A percentile compares a stretch with the other conserved stretches of the same genome.
Conservation (phyloP, 371 early-diverging fungal species). For the Lichtheimia ornata region DNA sequence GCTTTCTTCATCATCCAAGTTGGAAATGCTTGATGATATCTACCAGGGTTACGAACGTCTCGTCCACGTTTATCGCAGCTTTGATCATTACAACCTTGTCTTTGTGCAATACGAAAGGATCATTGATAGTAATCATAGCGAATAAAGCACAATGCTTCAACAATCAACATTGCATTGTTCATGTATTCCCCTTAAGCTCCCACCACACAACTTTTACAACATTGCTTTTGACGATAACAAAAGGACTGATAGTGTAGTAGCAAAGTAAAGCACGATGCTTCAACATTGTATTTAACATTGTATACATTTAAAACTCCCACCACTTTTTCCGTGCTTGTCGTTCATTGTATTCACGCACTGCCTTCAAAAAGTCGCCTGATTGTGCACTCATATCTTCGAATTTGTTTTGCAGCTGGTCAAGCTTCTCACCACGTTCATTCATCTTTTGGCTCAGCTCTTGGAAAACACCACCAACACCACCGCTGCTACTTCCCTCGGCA, state of each 20-base stretch:
- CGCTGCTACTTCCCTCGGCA: conserved; percentile 7
- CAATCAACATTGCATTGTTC: too few species aligned
- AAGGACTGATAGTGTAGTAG: not conserved
- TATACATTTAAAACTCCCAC: conserved; percentile 30
- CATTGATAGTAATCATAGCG: too few species aligned
- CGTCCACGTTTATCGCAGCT: too few species aligned
- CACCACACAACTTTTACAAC: too few species aligned
- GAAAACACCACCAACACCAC: conserved; percentile 39
- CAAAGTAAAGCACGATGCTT: not conserved
- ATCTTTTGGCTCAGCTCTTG: conserved; percentile 47
- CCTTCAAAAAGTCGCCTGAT: conserved; percentile 53
- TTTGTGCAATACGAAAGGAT: too few species aligned
- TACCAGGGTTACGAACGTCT: too few species aligned
- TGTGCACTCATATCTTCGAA: conserved; percentile 57
- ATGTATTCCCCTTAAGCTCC: too few species aligned
- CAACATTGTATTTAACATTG: not conserved
- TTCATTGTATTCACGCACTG: conserved; percentile 57
- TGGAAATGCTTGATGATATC: too few species aligned
- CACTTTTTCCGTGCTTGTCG: conserved; percentile 46
- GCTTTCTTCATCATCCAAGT: too few species aligned
- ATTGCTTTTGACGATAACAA: too few species aligned
- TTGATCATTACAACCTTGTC: too few species aligned
- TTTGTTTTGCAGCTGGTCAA: conserved; percentile 49
- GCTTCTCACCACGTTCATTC: conserved; percentile 60
- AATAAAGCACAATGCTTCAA: too few species aligned